Evolutionary conservation across 2,329 filamentous ascomycete genomes (phyloP).

Genomic region (Pyrenochaeta sp.): DNA sequence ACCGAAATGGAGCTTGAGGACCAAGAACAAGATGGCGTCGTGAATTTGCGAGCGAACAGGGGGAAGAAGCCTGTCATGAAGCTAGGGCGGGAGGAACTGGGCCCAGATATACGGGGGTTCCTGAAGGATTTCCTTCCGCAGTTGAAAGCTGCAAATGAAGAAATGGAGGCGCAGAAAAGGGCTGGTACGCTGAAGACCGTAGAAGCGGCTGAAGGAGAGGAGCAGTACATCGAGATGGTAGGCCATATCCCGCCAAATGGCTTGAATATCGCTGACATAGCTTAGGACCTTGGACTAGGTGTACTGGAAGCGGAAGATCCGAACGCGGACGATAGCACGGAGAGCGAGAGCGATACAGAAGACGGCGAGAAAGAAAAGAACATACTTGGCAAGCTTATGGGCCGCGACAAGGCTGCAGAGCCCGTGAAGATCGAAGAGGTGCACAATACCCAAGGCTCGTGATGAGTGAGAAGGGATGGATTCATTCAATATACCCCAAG

Average conservation of each 20-base stretch:
- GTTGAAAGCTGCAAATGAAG: slow-evolving; percentile 54
- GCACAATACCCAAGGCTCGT: background rate
- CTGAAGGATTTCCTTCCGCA: slow-evolving; percentile 54
- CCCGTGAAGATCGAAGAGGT: background rate
- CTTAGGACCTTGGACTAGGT: slow-evolving; percentile 55
- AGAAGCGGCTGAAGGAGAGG: slow-evolving; percentile 42
- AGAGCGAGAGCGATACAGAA: slow-evolving; percentile 33
- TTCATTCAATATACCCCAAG: background rate
- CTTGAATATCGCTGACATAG: slow-evolving; percentile 13
- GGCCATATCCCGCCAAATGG: slow-evolving; percentile 2
- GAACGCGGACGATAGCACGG: slow-evolving; percentile 28
- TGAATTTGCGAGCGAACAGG: slow-evolving; percentile 41
- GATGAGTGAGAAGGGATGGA: background rate
- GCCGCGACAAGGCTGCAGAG: background rate
- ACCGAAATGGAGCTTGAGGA: slow-evolving; percentile 10
- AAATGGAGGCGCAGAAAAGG: slow-evolving; percentile 51
- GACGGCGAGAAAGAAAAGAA: slow-evolving; percentile 38
- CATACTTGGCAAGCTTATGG: slow-evolving; percentile 49
- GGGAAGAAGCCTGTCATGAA: slow-evolving; percentile 45
- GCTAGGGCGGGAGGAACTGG: slow-evolving; percentile 32
- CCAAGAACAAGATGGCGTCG: slow-evolving; percentile 20
- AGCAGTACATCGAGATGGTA: slow-evolving; percentile 54
- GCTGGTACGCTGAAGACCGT: slow-evolving; percentile 49
- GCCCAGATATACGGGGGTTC: slow-evolving; percentile 43
- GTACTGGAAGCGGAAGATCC: slow-evolving; percentile 53